Percentiles rank a stretch among this genome's conserved stretches.
These are phyloP conservation scores for Bathelium albidoporum DNA, from an alignment of 495 filamentous ascomycete genomes.

Conservation along the genomic window DNA sequence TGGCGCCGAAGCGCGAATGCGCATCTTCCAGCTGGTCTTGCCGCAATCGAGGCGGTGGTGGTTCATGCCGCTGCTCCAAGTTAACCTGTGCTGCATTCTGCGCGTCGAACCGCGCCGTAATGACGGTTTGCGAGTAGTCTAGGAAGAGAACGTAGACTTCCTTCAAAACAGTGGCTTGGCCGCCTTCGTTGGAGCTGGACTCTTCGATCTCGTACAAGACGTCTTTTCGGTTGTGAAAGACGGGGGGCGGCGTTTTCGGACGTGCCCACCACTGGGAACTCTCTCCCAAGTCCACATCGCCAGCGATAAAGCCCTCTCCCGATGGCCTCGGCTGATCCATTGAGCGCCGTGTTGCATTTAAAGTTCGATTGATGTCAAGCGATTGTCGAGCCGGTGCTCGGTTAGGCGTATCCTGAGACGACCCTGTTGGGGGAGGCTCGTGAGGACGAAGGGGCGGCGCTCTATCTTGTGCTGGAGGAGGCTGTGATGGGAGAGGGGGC, in stretches of 20 bases:
- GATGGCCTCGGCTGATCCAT: constrained; percentile 58
- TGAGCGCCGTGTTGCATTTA: constrained; percentile 50
- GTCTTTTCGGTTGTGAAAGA: constrained; percentile 73
- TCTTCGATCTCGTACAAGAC: constrained; percentile 78
- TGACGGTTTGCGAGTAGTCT: constrained; percentile 91
- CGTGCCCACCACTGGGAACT: constrained; percentile 76
- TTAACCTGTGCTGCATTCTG: constrained; percentile 58
- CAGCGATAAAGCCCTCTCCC: constrained; percentile 71
- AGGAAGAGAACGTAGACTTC: constrained; percentile 79
- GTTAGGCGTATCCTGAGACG: not conserved
- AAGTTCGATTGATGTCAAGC: constrained; percentile 51
- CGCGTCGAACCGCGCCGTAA: constrained; percentile 70
- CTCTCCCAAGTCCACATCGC: constrained; percentile 68
- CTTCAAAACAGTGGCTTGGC: constrained; percentile 60
- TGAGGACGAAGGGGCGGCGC: constrained; percentile 55
- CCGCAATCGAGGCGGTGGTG: constrained; percentile 69
- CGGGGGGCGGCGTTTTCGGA: constrained; percentile 62
- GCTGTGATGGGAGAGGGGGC: constrained; percentile 11
- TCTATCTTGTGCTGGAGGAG: constrained; percentile 13
- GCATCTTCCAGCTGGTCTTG: constrained; percentile 88
- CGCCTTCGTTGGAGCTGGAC: constrained; percentile 54
- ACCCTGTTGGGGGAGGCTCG: constrained; percentile 36
- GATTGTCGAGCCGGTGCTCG: constrained; percentile 47
- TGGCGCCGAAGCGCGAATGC: constrained; percentile 63
- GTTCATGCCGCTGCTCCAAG: constrained; percentile 79